Evolutionary conservation across 1,284 basidiomycete species (phyloP).

Genomic region (Cutaneotrichosporon cyanovorans): DNA sequence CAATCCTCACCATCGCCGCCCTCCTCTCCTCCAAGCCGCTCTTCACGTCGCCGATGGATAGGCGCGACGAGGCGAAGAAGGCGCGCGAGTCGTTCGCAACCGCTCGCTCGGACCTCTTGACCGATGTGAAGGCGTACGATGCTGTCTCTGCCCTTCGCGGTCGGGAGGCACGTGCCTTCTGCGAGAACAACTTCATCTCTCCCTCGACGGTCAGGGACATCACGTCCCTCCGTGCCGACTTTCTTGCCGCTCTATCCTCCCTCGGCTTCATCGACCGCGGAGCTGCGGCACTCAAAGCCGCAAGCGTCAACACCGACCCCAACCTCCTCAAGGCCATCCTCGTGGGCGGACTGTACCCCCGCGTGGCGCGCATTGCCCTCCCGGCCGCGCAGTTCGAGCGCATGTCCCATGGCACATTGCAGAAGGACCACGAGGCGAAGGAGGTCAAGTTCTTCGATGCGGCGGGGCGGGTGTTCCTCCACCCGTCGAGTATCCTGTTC

Average conservation of each 20-base stretch:
- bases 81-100: slow-evolving; percentile 61
- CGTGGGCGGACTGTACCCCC: slow-evolving; percentile 74
- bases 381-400: slow-evolving; percentile 74
- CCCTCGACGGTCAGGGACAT: slow-evolving; percentile 69
- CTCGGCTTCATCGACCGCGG: slow-evolving; percentile 58
- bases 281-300: slow-evolving; percentile 49
- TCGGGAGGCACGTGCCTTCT: slow-evolving; percentile 50
- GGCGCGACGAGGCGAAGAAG: slow-evolving; percentile 65
- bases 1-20: slow-evolving; percentile 71
- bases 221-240: slow-evolving; percentile 67
- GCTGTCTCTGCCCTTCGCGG: slow-evolving; percentile 54
- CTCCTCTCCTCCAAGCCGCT: slow-evolving; percentile 78
- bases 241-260: slow-evolving; percentile 62
- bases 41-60: slow-evolving; percentile 72
- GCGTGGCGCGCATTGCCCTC: slow-evolving; percentile 65
- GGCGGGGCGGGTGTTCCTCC: slow-evolving; percentile 48
- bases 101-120: slow-evolving; percentile 78
- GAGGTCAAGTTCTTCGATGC: slow-evolving; percentile 72
- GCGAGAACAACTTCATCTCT: slow-evolving; percentile 84
- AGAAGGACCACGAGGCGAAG: slow-evolving; percentile 70
- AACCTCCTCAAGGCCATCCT: slow-evolving; percentile 75
- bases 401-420: slow-evolving; percentile 68
- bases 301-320: slow-evolving; percentile 55
- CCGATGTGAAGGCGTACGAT: slow-evolving; percentile 69
- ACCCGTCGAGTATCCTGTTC: slow-evolving; percentile 80